Conservation (phyloP, 2,329 filamentous ascomycete species). For the Penicillium decumbens region DNA sequence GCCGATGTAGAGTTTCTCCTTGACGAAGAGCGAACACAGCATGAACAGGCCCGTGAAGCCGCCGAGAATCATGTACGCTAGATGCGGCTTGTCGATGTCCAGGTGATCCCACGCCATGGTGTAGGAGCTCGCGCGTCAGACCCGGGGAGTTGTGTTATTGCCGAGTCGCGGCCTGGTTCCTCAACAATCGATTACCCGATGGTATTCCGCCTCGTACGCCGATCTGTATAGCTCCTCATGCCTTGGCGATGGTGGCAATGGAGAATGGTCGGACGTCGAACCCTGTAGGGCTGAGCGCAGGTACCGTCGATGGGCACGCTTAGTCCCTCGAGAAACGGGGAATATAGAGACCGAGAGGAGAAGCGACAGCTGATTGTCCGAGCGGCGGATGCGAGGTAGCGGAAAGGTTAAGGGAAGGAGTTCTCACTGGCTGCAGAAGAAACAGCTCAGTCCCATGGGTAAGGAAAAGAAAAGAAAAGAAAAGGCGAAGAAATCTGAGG, state of each 20-base stretch:
- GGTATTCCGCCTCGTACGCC: slow-evolving; percentile 22
- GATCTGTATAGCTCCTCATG: slow-evolving; percentile 24
- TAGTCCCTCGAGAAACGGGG: neutral
- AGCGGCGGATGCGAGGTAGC: neutral
- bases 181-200: slow-evolving; percentile 22
- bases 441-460: neutral
- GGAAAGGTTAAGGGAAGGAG: neutral
- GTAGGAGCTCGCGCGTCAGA: slow-evolving; percentile 2
- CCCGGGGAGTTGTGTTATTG: neutral
- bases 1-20: slow-evolving; percentile 97
- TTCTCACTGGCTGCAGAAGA: neutral
- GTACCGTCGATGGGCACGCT: neutral
- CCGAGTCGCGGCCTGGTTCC: slow-evolving; percentile 3
- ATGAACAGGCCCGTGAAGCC: slow-evolving; percentile 98
- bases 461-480: slow-evolving; percentile 2
- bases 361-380: neutral
- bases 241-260: slow-evolving; percentile 18
- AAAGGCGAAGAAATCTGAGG: slow-evolving; percentile 1
- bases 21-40: slow-evolving; percentile 96
- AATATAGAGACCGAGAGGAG: neutral
- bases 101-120: slow-evolving; percentile 51
- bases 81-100: slow-evolving; percentile 80
- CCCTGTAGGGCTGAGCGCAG: slow-evolving; percentile 17
- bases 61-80: slow-evolving; percentile 97
- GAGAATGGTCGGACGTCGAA: slow-evolving; percentile 9